Base-by-base conservation (phyloP, 306 rosid species). In the Quercus dentata region DNA sequence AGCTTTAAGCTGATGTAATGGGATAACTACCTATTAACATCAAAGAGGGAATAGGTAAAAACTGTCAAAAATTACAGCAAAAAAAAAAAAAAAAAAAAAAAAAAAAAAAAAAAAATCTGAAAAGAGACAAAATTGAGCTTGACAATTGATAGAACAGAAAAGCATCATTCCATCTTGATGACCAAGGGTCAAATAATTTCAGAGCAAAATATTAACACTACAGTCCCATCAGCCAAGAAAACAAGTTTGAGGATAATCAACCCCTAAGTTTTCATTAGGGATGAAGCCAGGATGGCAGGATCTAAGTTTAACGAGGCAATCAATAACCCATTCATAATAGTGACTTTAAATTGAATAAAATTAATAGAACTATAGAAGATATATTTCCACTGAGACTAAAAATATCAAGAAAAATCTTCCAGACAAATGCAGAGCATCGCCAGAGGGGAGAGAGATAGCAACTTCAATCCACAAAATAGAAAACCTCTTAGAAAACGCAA, bases 1-100 rank as follows among this genome's bases (percentile, higher is more conserved):
- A 28, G 93, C 90, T 86, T 89, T 95, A 38, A 95, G 91, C 84
- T 95, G 91, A 78, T 88, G 91, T 28, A 95, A 79, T 4, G 97
- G 98, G 82, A 95, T 91, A 58, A 91, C 79, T 63, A 95, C 94
- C 99, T 95, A 73, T 56, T 71, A 3, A 20, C 62, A 75, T 73
- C 54, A 58, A 11, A 78, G 75, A 46, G 14, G 30, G 74, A 27
- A 56, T 2, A 27, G 21, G 58, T 1, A 71, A 54, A 62, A 70
- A 38, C 18, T 68, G 74, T 75, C 10, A 54, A 18, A 58, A 28
- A 33, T n/a, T 25, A 27, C 18, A 20, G 8, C 19, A 10, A 52
- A 73, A n/a, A n/a, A n/a, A n/a, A n/a, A n/a, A n/a, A n/a, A n/a
- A n/a, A n/a, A n/a, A n/a, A n/a, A n/a, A n/a, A 67, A 18, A 21